These are phyloP conservation scores for Pulicaria dysenterica DNA, from an alignment of 129 eudicot species.

Conservation along the genomic window DNA sequence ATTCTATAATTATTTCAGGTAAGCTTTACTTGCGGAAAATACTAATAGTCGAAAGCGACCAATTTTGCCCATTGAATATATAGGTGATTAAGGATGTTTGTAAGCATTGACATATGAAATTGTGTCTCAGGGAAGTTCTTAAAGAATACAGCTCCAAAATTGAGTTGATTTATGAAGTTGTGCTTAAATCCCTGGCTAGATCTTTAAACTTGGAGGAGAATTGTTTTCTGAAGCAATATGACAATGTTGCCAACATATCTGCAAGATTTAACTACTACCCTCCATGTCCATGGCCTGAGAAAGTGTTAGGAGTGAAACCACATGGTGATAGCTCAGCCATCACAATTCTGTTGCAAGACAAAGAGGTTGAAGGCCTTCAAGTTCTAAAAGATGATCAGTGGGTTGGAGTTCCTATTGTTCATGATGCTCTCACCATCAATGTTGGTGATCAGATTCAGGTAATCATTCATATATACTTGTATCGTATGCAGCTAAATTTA, in stretches of 20 bases:
- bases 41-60: no score
- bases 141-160: conserved; percentile 33
- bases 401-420: conserved; percentile 5
- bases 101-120: no score
- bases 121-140: conserved; percentile 39
- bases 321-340: conserved; percentile 15
- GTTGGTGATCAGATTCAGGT: conserved; percentile 12
- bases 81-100: background rate
- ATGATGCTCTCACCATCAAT: conserved; percentile 9
- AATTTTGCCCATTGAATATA: no score
- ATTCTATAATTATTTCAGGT: background rate
- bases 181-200: conserved; percentile 46
- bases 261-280: conserved; percentile 26
- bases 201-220: conserved; percentile 33
- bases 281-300: conserved; percentile 15
- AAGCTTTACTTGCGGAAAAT: no score
- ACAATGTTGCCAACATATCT: background rate
- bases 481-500: no score
- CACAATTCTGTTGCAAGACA: conserved; percentile 19
- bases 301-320: conserved; percentile 17
- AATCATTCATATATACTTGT: background rate
- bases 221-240: conserved; percentile 14
- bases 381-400: conserved; percentile 11
- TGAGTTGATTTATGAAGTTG: conserved; percentile 4
- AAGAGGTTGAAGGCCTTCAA: conserved; percentile 19